phyloP scores from a whole-genome alignment of 345 rosid species.

The Eucalyptus urophylla region DNA sequence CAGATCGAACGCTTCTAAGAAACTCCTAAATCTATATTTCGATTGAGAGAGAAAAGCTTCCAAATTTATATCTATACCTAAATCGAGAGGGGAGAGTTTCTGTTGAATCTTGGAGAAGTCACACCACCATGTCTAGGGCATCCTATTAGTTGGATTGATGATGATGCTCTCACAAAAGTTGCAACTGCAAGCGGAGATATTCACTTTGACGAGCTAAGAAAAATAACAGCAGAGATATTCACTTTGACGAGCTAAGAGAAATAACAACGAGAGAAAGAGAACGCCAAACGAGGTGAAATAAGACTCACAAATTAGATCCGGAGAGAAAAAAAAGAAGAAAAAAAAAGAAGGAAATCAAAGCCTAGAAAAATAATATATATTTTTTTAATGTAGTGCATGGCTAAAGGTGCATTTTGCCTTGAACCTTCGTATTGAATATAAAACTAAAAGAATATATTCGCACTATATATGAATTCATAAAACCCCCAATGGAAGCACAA shows the following conservation, averaged over 20 bases:
- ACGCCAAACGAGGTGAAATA: too few relatives aligned
- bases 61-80: not conserved
- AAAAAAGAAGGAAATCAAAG: not conserved
- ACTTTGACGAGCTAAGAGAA: not conserved
- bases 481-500: not conserved
- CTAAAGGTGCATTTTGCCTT: not conserved
- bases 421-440: not conserved
- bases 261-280: too few relatives aligned
- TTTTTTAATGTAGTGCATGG: not conserved
- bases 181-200: not conserved
- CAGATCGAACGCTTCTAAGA: not conserved
- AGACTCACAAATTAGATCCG: not conserved
- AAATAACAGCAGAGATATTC: too few relatives aligned
- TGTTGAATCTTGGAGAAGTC: not conserved
- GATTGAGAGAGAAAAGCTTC: not conserved
- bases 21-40: too few relatives aligned
- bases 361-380: not conserved
- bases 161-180: not conserved
- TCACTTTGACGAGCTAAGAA: not conserved
- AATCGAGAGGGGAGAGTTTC: not conserved
- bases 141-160: not conserved
- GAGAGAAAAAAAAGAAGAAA: too few relatives aligned
- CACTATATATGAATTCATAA: not conserved
- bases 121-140: not conserved
- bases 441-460: not conserved